Conservation (phyloP, 2,329 filamentous ascomycete species). For the Didymella sp. region DNA sequence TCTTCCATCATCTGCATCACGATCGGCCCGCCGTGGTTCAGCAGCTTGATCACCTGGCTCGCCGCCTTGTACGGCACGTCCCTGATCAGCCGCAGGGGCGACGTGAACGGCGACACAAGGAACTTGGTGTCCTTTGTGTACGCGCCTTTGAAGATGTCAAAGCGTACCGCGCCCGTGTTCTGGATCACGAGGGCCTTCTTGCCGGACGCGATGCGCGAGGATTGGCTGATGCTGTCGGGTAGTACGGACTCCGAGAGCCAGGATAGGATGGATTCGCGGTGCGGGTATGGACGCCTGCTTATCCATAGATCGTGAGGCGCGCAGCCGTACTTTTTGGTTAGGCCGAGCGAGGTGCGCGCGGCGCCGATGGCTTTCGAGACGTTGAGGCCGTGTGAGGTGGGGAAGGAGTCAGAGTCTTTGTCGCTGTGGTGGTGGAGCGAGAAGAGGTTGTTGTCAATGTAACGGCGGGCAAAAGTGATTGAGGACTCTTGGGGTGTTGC, state of each 20-base stretch:
- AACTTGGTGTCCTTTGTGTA: constrained; percentile 90
- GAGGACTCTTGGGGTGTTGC: constrained; percentile 28
- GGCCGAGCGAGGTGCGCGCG: constrained; percentile 72
- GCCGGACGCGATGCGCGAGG: constrained; percentile 52
- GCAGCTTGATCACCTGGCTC: constrained; percentile 66
- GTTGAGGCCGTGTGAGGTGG: constrained; percentile 75
- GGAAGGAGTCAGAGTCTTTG: constrained; percentile 74
- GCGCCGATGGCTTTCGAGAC: constrained; percentile 73
- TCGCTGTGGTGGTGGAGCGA: constrained; percentile 83
- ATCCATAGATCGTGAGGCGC: constrained; percentile 84
- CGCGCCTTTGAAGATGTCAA: constrained; percentile 90
- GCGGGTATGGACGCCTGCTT: constrained; percentile 75
- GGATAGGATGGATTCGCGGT: constrained; percentile 76
- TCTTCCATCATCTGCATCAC: constrained; percentile 43
- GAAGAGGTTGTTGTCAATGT: constrained; percentile 92
- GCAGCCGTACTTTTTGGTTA: constrained; percentile 82
- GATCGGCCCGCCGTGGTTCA: constrained; percentile 65
- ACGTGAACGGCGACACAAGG: constrained; percentile 87
- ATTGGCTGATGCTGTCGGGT: constrained; percentile 66
- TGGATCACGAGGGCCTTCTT: constrained; percentile 74
- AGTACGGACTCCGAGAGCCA: constrained; percentile 81
- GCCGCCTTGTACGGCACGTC: constrained; percentile 83
- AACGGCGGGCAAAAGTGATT: constrained; percentile 75
- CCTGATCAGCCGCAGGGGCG: constrained; percentile 75
- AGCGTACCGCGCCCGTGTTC: constrained; percentile 91